These are phyloP conservation scores for Senna tora DNA, from an alignment of 306 rosid species.

Conservation along the genomic window DNA sequence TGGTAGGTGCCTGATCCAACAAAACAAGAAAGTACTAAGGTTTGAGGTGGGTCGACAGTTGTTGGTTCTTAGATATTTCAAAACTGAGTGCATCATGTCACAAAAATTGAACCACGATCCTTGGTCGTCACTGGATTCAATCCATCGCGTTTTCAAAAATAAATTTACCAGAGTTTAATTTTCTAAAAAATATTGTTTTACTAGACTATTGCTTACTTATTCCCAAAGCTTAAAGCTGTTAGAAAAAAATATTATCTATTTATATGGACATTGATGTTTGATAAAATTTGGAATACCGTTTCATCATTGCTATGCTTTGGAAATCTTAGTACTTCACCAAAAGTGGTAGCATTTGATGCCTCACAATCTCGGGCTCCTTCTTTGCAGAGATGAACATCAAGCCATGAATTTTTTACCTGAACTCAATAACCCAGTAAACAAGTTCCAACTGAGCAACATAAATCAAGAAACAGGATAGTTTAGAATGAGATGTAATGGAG, in stretches of 20 bases:
- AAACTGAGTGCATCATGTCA: too few relatives aligned
- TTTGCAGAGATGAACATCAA: constrained; percentile 85
- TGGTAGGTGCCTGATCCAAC: not conserved
- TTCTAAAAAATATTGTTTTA: not conserved
- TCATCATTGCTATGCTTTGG: constrained; percentile 92
- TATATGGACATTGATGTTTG: not conserved
- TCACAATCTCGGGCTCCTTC: constrained; percentile 61
- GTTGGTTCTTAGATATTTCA: not conserved
- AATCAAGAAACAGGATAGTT: constrained; percentile 8
- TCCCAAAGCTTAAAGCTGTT: not conserved
- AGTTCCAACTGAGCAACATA: constrained; percentile 21
- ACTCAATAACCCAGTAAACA: constrained; percentile 36
- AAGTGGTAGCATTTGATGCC: constrained; percentile 56
- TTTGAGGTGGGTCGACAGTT: not conserved
- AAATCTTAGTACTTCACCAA: constrained; percentile 66
- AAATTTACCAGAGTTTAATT: not conserved
- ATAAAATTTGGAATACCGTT: constrained; percentile 55
- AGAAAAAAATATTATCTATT: not conserved
- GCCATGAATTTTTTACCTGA: constrained; percentile 90
- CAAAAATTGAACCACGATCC: too few relatives aligned
- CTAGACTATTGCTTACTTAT: not conserved
- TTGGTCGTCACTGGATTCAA: too few relatives aligned
- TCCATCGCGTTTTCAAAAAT: not conserved
- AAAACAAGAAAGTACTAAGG: not conserved
- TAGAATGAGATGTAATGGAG: constrained; percentile 33